A percentile compares a stretch with the other conserved stretches of the same genome.
These are phyloP conservation scores for Elaeis guineensis DNA, from an alignment of 176 grass and related monocot species.

Conservation along the genomic window DNA sequence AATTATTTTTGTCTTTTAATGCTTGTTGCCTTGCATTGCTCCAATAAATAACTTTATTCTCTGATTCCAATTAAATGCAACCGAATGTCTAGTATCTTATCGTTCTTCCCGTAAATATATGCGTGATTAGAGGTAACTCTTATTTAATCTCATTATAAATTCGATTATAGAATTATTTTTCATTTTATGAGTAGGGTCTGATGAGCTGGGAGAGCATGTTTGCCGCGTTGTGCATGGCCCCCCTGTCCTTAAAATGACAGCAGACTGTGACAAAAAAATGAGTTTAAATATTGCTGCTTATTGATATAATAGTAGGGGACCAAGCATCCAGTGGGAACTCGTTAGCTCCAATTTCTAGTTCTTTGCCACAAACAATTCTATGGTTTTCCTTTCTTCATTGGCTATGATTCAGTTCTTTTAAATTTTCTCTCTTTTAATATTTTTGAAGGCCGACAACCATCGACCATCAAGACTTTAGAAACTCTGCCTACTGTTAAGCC, in stretches of 20 bases:
- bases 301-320: too few relatives aligned
- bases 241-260: not conserved
- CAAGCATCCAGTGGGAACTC: not conserved
- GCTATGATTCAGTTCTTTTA: not conserved
- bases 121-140: too few relatives aligned
- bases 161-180: too few relatives aligned
- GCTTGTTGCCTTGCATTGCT: not conserved
- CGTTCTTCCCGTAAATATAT: not conserved
- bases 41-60: constrained; percentile 5
- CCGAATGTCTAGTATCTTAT: not conserved
- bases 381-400: not conserved
- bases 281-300: not conserved
- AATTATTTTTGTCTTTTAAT: not conserved
- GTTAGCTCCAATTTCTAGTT: not conserved
- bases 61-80: not conserved
- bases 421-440: not conserved
- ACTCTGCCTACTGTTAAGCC: not conserved
- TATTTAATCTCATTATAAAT: too few relatives aligned
- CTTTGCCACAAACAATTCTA: not conserved
- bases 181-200: too few relatives aligned
- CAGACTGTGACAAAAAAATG: not conserved
- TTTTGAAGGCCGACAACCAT: not conserved
- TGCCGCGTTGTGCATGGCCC: not conserved
- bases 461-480: not conserved
- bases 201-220: not conserved